Conservation (phyloP, 75 land plant species). For the Larix kaempferi region DNA sequence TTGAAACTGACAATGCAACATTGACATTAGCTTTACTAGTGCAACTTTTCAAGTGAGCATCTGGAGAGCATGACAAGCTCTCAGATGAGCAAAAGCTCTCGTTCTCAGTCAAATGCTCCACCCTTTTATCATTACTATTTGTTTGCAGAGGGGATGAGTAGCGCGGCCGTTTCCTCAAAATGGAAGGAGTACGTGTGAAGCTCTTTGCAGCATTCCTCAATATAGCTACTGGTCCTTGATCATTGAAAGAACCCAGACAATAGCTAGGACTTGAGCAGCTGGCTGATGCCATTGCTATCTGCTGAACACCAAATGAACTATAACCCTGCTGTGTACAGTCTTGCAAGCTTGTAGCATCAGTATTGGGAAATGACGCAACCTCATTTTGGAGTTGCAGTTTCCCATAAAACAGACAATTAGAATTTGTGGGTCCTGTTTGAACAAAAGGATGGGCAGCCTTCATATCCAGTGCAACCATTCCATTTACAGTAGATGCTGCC, state of each 20-base stretch:
- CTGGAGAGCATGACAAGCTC: neutral
- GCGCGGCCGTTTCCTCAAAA: slow-evolving; percentile 12
- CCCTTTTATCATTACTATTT: slow-evolving; percentile 5
- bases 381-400: neutral
- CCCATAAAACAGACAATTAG: neutral
- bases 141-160: neutral
- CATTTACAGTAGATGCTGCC: neutral
- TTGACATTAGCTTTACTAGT: neutral
- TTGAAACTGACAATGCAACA: neutral
- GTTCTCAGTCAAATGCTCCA: neutral
- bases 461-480: neutral
- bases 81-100: slow-evolving; percentile 5
- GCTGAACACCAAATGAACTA: neutral
- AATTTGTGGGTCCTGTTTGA: neutral
- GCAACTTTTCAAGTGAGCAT: neutral
- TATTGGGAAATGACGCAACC: neutral
- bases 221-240: slow-evolving; percentile 1
- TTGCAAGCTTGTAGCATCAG: neutral
- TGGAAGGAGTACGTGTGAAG: slow-evolving; percentile 11
- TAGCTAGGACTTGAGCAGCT: neutral
- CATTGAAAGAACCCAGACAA: neutral
- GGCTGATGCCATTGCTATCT: neutral
- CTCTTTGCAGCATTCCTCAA: slow-evolving; percentile 15
- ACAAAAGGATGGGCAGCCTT: too few species aligned
- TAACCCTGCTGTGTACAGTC: neutral